phyloP scores from a whole-genome alignment of 257 asterid genomes.

The Fraxinus cuspidata region DNA sequence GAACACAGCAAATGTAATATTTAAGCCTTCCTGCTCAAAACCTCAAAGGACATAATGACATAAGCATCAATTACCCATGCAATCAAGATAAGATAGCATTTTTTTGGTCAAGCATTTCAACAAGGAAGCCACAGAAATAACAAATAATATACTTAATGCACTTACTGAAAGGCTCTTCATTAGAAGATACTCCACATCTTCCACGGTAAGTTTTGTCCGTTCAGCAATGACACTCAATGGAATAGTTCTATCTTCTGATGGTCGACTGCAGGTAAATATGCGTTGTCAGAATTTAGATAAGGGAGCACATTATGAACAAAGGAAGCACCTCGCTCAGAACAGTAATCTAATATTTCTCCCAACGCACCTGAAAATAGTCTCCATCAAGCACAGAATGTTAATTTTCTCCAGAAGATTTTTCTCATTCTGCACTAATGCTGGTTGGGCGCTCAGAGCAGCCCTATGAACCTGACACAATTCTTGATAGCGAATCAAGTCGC shows the following conservation, averaged over 20 bases:
- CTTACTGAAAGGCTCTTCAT: slow-evolving; percentile 99
- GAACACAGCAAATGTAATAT: not conserved
- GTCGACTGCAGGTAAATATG: slow-evolving; percentile 60
- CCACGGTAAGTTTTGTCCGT: slow-evolving; percentile 79
- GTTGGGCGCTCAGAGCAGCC: slow-evolving; percentile 82
- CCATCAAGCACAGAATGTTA: slow-evolving; percentile 97
- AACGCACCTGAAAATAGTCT: slow-evolving; percentile 81
- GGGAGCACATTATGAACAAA: not conserved
- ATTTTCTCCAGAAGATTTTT: slow-evolving; percentile 91
- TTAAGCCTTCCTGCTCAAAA: not conserved
- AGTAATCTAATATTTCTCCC: not conserved
- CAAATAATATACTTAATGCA: not conserved
- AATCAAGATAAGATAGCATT: not conserved
- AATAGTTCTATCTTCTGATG: slow-evolving; percentile 92
- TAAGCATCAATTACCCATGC: not conserved
- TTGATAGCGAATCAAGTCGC: slow-evolving; percentile 84
- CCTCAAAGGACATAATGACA: not conserved
- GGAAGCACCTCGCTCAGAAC: slow-evolving; percentile 3
- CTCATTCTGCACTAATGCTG: slow-evolving; percentile 91
- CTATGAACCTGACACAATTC: slow-evolving; percentile 78
- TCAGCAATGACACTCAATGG: slow-evolving; percentile 79
- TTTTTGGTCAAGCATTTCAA: not conserved
- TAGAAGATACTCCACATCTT: slow-evolving; percentile 89
- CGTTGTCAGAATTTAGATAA: slow-evolving; percentile 10
- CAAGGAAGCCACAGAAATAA: not conserved